Percentiles rank a stretch among this genome's conserved stretches.
Conservation (phyloP, 2,329 filamentous ascomycete species). For the Biscogniauxia mediterranea region DNA sequence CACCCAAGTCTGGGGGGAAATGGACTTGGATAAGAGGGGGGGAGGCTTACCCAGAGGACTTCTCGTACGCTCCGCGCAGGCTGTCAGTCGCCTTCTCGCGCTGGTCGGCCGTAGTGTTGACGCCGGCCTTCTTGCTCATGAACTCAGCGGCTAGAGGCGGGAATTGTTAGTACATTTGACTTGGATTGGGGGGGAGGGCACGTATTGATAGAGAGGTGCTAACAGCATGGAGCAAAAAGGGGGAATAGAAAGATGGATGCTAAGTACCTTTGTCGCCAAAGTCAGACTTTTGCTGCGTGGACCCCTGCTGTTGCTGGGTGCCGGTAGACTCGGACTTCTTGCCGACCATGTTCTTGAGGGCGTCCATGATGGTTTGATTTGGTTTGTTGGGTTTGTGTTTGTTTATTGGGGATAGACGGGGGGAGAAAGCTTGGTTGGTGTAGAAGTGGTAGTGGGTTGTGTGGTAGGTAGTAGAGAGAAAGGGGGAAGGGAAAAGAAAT, state of each 20-base stretch:
- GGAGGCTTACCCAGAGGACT: slow-evolving; percentile 36
- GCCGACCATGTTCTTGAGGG: slow-evolving; percentile 30
- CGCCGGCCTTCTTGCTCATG: slow-evolving; percentile 23
- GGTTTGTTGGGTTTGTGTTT: neutral
- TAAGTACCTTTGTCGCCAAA: slow-evolving; percentile 33
- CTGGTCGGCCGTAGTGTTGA: slow-evolving; percentile 20
- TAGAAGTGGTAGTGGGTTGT: neutral
- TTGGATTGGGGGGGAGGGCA: too few relatives aligned
- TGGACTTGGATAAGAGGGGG: neutral
- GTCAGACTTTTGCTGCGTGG: slow-evolving; percentile 29
- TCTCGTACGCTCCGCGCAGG: slow-evolving; percentile 35
- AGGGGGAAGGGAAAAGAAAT: too few relatives aligned
- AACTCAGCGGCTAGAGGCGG: slow-evolving; percentile 18
- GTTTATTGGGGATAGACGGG: too few relatives aligned
- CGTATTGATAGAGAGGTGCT: neutral
- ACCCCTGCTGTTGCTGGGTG: slow-evolving; percentile 6
- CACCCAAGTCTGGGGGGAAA: too few relatives aligned
- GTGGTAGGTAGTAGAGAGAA: too few relatives aligned
- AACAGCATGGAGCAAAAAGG: too few relatives aligned
- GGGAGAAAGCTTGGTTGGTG: neutral
- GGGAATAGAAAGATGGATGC: too few relatives aligned
- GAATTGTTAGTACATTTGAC: neutral
- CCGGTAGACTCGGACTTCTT: slow-evolving; percentile 11
- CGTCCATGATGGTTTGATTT: slow-evolving; percentile 23
- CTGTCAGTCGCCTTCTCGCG: slow-evolving; percentile 31